phyloP scores from a whole-genome alignment of 805 yeast species.

The Metschnikowia kunwiensis region DNA sequence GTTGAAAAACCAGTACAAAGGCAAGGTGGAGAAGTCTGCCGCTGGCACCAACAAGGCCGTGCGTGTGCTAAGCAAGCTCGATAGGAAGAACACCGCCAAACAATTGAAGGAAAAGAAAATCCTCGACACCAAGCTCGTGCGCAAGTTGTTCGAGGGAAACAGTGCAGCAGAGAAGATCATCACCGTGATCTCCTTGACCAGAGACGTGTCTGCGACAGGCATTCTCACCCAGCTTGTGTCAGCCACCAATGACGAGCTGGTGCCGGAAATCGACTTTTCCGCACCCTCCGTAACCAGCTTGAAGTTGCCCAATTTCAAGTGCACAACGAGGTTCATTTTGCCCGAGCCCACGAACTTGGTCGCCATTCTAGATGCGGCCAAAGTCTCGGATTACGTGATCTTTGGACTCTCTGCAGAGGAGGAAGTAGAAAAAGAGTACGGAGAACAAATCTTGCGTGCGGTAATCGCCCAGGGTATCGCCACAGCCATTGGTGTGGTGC shows the following conservation, averaged over 20 bases:
- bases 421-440: constrained; percentile 75
- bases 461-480: constrained; percentile 91
- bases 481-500: constrained; percentile 71
- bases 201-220: constrained; percentile 57
- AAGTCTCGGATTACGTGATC: constrained; percentile 83
- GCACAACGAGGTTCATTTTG: constrained; percentile 67
- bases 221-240: constrained; percentile 53
- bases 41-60: constrained; percentile 32
- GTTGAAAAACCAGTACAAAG: constrained; percentile 74
- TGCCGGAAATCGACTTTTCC: constrained; percentile 16
- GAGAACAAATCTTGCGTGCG: constrained; percentile 88
- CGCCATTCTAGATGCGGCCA: constrained; percentile 78
- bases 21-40: constrained; percentile 75
- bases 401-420: constrained; percentile 84
- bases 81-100: constrained; percentile 73
- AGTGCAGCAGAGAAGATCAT: constrained; percentile 81
- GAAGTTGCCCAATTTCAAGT: constrained; percentile 63
- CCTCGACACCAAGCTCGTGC: constrained; percentile 50
- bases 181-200: constrained; percentile 74
- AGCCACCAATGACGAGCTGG: constrained; percentile 24
- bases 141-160: constrained; percentile 75
- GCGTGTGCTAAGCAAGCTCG: constrained; percentile 45
- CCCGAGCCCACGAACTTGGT: constrained; percentile 68
- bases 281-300: constrained; percentile 52
- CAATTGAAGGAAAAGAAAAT: constrained; percentile 78